Conservation (phyloP, 495 filamentous ascomycete genomes). For the Sphaerosporella brunnea region DNA sequence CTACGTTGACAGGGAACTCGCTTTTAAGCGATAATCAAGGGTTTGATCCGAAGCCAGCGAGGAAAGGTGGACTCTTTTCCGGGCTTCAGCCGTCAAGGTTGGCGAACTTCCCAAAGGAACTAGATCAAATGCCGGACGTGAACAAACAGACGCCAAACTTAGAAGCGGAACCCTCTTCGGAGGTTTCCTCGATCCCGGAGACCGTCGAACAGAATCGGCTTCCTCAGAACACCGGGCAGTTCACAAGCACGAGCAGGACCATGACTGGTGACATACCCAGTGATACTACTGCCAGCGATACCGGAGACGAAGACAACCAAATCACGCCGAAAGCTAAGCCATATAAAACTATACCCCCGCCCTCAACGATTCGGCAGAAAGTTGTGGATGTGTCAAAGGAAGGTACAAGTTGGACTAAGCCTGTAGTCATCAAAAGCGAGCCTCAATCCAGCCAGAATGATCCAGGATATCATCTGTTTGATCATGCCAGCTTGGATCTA, state of each 20-base stretch:
- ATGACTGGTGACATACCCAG: background rate
- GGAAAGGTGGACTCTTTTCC: slow-evolving; percentile 11
- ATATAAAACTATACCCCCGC: background rate
- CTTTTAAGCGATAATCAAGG: too few species aligned
- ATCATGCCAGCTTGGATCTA: slow-evolving; percentile 47
- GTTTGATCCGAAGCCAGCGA: background rate
- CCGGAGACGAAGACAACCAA: background rate
- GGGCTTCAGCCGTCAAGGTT: slow-evolving; percentile 1
- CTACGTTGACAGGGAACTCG: too few species aligned
- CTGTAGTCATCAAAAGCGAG: slow-evolving; percentile 23
- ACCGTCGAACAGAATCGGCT: background rate
- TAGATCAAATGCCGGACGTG: background rate
- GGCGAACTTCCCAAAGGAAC: background rate
- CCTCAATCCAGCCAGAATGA: slow-evolving; percentile 14
- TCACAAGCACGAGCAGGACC: too few species aligned
- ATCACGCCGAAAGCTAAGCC: background rate
- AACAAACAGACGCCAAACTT: background rate
- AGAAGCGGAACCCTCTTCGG: background rate
- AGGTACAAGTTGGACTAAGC: background rate
- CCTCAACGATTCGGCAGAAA: background rate
- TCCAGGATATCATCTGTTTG: slow-evolving; percentile 19
- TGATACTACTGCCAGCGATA: background rate
- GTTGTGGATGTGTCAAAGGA: background rate
- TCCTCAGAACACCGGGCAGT: too few species aligned
- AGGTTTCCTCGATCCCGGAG: slow-evolving; percentile 9